These are phyloP conservation scores for Penicillium vulpinum DNA, from an alignment of 2,329 filamentous ascomycete genomes.

Conservation along the genomic window DNA sequence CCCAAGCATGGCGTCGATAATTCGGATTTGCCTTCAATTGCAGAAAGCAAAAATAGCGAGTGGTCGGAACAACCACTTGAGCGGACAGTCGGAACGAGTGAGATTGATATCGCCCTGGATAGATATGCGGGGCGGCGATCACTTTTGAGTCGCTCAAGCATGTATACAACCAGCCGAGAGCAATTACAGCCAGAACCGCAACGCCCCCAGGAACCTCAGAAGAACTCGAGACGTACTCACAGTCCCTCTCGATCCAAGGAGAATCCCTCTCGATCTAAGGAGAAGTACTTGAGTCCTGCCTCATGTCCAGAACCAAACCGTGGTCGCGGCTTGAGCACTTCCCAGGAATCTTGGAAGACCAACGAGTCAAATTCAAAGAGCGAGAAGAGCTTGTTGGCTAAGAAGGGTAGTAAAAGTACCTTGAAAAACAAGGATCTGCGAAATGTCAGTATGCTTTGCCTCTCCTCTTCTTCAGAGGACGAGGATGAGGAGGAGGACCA, in stretches of 20 bases:
- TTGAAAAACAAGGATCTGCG: constrained; percentile 44
- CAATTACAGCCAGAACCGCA: constrained; percentile 21
- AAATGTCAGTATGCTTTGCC: constrained; percentile 48
- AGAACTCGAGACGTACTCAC: constrained; percentile 21
- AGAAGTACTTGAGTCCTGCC: constrained; percentile 28
- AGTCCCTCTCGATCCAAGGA: constrained; percentile 29
- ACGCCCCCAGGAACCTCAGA: constrained; percentile 18
- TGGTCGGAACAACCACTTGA: constrained; percentile 31
- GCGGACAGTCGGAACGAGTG: constrained; percentile 33
- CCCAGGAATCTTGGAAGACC: constrained; percentile 21
- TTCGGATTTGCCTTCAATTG: constrained; percentile 19
- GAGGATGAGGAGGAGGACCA: constrained; percentile 39
- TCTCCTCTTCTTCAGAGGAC: constrained; percentile 53
- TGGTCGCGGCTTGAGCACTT: constrained; percentile 17
- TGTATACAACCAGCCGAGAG: constrained; percentile 25
- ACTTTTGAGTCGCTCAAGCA: constrained; percentile 28
- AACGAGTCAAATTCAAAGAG: constrained; percentile 14
- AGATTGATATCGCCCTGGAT: constrained; percentile 36
- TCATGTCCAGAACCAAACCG: constrained; percentile 13
- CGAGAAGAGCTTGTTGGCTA: constrained; percentile 30
- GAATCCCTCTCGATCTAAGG: constrained; percentile 26
- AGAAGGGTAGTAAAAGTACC: constrained; percentile 42
- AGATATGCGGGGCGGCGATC: constrained; percentile 28
- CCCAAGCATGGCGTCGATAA: constrained; percentile 18
- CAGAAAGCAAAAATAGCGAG: constrained; percentile 22